Base-by-base conservation (phyloP, 139 green algal genomes). In the Picochlorum sp. region DNA sequence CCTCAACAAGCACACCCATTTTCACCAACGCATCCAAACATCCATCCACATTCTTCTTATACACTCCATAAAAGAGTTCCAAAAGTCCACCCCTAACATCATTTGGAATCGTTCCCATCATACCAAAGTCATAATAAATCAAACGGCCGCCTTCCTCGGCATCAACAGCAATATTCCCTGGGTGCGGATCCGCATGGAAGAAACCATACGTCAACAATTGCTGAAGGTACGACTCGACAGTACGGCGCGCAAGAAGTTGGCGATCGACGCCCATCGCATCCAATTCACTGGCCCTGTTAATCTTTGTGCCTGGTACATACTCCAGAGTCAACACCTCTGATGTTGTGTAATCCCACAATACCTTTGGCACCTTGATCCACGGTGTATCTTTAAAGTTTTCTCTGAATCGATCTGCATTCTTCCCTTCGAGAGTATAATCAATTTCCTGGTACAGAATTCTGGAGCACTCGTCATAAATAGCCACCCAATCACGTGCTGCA, bases 391-490 rank as follows among this genome's bases (percentile, higher is more conserved):
- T 54, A 56, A 84, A 86, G 57, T 84, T 85, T 4, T 63, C 65
- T 20, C 82, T 69, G 80, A 99, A 99, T 16, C 58, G 38, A 54
- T 97, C 84, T 6, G 92, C 90, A 72, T 96, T 97, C 47, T 81
- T 56, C 7, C 82, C 92, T 76, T 99, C 94, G 56, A 87, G 77
- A 4, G 62, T 80, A 75, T 98, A 98, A 78, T 98, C 92, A 58
- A 98, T 96, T 68, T 98, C 92, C 68, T 97, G 76, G 79, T 98
- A 98, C 41, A 98, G 79, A 67, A 97, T 93, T 69, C 85, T 78
- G 15, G 80, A 84, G 82, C 91, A 98, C 82, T 99, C 94, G 73
- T 99, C 94, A 71, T 98, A 99, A 69, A 99, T 98, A 60, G 94
- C 94, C 38, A 99, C 94, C 94, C 94, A 99, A 78, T 99, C 94